A percentile compares a stretch with the other conserved stretches of the same genome.
Conservation (phyloP, 306 rosid species). For the Cicer bijugum region DNA sequence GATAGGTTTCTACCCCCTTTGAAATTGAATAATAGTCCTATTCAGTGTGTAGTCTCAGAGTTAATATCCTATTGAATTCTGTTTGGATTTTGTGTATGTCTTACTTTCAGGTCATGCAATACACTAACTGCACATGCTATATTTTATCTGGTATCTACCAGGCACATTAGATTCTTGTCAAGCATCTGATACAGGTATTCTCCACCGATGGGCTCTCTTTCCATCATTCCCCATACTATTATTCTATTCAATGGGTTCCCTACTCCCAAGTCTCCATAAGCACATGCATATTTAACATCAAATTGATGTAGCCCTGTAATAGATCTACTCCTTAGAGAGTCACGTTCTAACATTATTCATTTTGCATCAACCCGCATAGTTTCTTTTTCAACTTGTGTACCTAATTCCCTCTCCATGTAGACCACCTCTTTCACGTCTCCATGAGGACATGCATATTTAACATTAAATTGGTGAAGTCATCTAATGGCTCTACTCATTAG, state of each 20-base stretch:
- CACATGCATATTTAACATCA: not conserved
- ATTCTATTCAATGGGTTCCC: not conserved
- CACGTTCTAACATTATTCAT: not conserved
- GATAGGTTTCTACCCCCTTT: not conserved
- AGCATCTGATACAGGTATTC: not conserved
- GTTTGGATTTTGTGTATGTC: not conserved
- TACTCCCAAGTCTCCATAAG: not conserved
- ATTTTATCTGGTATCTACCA: not conserved
- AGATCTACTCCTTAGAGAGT: not conserved
- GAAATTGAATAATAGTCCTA: not conserved
- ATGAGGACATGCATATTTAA: not conserved
- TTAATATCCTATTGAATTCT: not conserved
- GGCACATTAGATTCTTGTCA: not conserved
- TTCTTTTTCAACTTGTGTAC: not conserved
- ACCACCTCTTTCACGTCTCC: not conserved
- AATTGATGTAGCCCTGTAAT: not conserved
- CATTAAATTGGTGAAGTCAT: not conserved
- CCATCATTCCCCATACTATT: not conserved
- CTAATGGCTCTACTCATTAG: too few species aligned
- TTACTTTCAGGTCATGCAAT: not conserved
- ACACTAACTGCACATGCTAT: not conserved
- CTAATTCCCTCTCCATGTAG: not conserved
- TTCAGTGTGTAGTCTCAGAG: not conserved
- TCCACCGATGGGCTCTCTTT: not conserved
- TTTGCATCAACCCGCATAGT: not conserved